A percentile compares a stretch with the other conserved stretches of the same genome.
phyloP scores from a whole-genome alignment of 345 rosid genomes.

The Boechera divaricarpa region DNA sequence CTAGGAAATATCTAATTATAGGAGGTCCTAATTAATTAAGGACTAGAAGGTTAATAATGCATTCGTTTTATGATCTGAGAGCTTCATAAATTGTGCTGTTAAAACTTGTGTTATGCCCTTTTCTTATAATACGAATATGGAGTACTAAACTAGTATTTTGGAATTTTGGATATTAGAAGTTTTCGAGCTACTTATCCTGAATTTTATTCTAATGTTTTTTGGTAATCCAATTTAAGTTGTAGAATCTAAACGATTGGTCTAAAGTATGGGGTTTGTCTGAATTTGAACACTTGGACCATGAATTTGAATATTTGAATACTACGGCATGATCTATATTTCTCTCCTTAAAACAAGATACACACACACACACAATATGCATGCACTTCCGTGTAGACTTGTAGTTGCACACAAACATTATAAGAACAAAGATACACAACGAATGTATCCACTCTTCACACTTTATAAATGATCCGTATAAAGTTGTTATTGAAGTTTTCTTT shows the following conservation, averaged over 20 bases:
- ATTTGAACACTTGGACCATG: neutral
- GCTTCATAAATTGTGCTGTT: neutral
- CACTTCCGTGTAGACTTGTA: slow-evolving; percentile 25
- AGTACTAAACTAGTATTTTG: slow-evolving; percentile 1
- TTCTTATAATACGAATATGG: neutral
- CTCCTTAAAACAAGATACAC: slow-evolving; percentile 12
- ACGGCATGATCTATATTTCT: slow-evolving; percentile 19
- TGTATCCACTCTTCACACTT: slow-evolving; percentile 34
- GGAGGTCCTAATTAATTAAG: slow-evolving; percentile 1
- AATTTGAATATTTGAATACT: neutral
- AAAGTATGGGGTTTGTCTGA: neutral
- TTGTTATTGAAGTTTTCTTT: neutral
- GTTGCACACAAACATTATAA: slow-evolving; percentile 1
- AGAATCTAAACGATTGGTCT: neutral
- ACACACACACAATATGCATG: slow-evolving; percentile 30
- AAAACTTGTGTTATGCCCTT: neutral
- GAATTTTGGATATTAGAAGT: neutral
- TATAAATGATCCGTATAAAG: slow-evolving; percentile 1
- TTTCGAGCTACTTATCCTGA: neutral
- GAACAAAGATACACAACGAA: neutral
- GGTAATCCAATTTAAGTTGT: neutral
- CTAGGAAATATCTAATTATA: slow-evolving; percentile 17
- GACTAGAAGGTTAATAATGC: neutral
- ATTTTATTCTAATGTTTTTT: neutral
- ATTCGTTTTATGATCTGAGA: slow-evolving; percentile 4